These are phyloP conservation scores for Tulasnella sp. DNA, from an alignment of 768 basidiomycete genomes.

Conservation along the genomic window DNA sequence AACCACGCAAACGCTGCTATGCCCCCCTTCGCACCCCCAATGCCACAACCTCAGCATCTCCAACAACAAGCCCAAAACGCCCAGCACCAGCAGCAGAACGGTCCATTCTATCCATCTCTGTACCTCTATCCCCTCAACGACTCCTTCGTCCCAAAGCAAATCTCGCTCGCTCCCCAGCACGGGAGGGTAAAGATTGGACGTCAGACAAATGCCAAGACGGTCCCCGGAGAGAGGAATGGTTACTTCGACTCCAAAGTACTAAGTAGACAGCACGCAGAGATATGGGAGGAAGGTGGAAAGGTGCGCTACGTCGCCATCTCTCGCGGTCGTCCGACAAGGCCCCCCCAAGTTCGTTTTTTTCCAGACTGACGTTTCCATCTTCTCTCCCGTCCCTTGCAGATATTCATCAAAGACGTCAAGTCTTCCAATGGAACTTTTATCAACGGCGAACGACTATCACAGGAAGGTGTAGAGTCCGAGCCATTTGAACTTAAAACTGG, in stretches of 20 bases:
- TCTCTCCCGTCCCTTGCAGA: constrained; percentile 44
- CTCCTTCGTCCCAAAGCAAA: constrained; percentile 91
- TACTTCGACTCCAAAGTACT: constrained; percentile 97
- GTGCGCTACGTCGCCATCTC: constrained; percentile 42
- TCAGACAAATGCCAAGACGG: constrained; percentile 93
- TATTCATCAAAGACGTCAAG: constrained; percentile 98
- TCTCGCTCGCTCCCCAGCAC: constrained; percentile 57
- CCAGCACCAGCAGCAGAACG: constrained; percentile 22
- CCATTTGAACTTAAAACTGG: constrained; percentile 92
- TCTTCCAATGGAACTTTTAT: constrained; percentile 98
- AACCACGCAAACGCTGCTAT: constrained; percentile 1
- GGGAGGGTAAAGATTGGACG: constrained; percentile 87
- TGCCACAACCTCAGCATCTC: constrained; percentile 2
- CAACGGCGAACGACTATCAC: constrained; percentile 87
- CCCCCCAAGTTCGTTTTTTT: constrained; percentile 9
- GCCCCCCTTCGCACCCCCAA: constrained; percentile 1
- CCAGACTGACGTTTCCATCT: constrained; percentile 4
- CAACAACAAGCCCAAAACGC: constrained; percentile 1
- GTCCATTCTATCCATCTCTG: constrained; percentile 40
- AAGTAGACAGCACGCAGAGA: constrained; percentile 91
- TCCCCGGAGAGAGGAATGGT: constrained; percentile 85
- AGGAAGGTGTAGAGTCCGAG: constrained; percentile 85
- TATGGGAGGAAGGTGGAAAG: constrained; percentile 90
- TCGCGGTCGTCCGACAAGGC: neutral
- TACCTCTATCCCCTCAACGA: constrained; percentile 87